Conservation (phyloP, 352 stramenopile species). For the Pythium oligandrum region DNA sequence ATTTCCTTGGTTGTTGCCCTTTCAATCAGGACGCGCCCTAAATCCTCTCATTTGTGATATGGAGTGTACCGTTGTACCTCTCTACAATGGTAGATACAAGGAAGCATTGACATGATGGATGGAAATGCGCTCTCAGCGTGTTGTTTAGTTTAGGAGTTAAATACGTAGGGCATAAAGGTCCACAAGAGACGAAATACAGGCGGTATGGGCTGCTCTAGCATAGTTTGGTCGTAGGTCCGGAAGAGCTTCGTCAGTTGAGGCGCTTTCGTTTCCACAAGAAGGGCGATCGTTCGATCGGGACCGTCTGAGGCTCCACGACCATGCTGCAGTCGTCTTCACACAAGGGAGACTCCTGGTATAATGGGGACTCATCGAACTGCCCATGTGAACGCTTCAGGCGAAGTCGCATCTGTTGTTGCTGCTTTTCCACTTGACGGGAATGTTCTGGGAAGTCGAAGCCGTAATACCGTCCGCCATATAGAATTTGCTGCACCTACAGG, state of each 20-base stretch:
- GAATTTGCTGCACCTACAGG: constrained; percentile 44
- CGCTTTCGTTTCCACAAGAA: constrained; percentile 62
- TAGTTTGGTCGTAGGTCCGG: too few species aligned
- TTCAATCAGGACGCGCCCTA: too few species aligned
- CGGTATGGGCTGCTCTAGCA: too few species aligned
- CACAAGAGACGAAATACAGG: too few species aligned
- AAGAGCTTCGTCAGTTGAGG: constrained; percentile 23
- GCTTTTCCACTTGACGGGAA: constrained; percentile 51
- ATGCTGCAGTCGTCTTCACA: too few species aligned
- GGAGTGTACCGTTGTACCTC: constrained; percentile 1
- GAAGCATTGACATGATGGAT: too few species aligned
- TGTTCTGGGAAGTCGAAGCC: constrained; percentile 59
- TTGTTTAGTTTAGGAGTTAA: constrained; percentile 9
- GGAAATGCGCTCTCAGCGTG: background rate
- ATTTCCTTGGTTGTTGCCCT: constrained; percentile 15
- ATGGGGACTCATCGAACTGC: too few species aligned
- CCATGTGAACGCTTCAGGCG: constrained; percentile 50
- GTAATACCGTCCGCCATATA: constrained; percentile 57
- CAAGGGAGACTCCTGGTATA: too few species aligned
- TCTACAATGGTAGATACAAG: constrained; percentile 1
- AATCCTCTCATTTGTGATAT: too few species aligned
- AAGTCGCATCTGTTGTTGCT: constrained; percentile 38
- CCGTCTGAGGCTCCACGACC: too few species aligned
- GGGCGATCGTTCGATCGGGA: constrained; percentile 8
- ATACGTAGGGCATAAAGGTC: constrained; percentile 15